These are phyloP conservation scores for Senecio squalidus DNA, from an alignment of 140 eudicot genomes.

Conservation along the genomic window DNA sequence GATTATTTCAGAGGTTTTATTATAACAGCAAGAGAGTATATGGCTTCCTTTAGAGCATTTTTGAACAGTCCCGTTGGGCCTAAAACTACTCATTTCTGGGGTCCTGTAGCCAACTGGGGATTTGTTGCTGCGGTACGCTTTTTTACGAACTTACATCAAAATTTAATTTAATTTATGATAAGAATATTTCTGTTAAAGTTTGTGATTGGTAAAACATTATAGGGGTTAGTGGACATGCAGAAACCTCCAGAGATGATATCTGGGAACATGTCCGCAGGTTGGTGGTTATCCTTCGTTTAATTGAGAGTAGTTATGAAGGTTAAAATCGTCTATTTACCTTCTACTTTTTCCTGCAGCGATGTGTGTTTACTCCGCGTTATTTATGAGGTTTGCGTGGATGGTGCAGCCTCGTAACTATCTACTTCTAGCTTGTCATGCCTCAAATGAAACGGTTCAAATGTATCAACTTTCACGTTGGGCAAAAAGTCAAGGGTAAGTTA, in stretches of 20 bases:
- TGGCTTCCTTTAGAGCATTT: conserved; percentile 82
- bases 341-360: conserved; percentile 42
- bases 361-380: conserved; percentile 68
- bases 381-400: conserved; percentile 87
- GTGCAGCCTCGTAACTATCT: conserved; percentile 77
- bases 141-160: not conserved
- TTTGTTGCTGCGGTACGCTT: conserved; percentile 73
- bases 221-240: conserved; percentile 85
- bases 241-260: conserved; percentile 94
- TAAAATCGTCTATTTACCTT: not conserved
- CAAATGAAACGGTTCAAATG: conserved; percentile 68
- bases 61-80: conserved; percentile 99
- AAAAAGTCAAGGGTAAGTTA: conserved; percentile 54
- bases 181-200: not conserved
- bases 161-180: not conserved
- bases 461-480: conserved; percentile 71
- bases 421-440: conserved; percentile 68
- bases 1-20: conserved; percentile 18
- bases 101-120: conserved; percentile 90
- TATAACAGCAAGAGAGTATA: conserved; percentile 15
- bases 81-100: conserved; percentile 95
- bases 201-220: conserved; percentile 14
- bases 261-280: conserved; percentile 87
- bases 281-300: not conserved
- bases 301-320: conserved; percentile 2